phyloP scores from a whole-genome alignment of 306 rosid genomes.

The Dryas octopetala region DNA sequence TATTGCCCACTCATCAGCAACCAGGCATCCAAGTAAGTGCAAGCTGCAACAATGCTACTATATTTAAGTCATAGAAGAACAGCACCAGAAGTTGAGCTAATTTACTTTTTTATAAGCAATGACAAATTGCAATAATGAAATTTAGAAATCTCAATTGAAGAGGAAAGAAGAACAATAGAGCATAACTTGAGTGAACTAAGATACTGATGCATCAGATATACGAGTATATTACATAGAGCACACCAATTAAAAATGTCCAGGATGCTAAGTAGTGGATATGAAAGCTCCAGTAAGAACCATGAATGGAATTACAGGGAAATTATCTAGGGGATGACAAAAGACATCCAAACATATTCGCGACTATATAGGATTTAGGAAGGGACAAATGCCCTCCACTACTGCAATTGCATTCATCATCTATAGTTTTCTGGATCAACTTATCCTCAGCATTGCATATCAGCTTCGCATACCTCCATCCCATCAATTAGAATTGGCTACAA shows the following conservation, averaged over 20 bases:
- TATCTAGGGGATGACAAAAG: neutral
- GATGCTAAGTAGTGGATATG: neutral
- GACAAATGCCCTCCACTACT: constrained; percentile 1
- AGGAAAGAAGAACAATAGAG: neutral
- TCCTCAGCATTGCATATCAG: constrained; percentile 7
- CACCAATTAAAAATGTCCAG: no score
- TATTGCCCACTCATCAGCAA: constrained; percentile 28
- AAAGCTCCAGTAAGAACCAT: constrained; percentile 1
- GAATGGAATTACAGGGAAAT: neutral
- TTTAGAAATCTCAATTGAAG: neutral
- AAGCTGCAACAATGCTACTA: constrained; percentile 24
- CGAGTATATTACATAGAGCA: no score
- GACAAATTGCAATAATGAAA: neutral
- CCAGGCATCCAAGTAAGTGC: constrained; percentile 8
- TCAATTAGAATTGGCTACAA: neutral
- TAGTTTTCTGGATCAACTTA: neutral
- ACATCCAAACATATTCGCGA: neutral
- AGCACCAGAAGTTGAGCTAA: neutral
- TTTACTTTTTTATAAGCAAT: neutral
- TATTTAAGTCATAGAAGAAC: constrained; percentile 14
- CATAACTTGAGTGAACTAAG: neutral
- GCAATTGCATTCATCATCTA: neutral
- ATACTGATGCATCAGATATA: neutral
- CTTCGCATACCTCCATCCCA: neutral
- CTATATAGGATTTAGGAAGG: neutral